phyloP scores from a whole-genome alignment of 495 filamentous ascomycete species.

The Gamarada debralockiae region DNA sequence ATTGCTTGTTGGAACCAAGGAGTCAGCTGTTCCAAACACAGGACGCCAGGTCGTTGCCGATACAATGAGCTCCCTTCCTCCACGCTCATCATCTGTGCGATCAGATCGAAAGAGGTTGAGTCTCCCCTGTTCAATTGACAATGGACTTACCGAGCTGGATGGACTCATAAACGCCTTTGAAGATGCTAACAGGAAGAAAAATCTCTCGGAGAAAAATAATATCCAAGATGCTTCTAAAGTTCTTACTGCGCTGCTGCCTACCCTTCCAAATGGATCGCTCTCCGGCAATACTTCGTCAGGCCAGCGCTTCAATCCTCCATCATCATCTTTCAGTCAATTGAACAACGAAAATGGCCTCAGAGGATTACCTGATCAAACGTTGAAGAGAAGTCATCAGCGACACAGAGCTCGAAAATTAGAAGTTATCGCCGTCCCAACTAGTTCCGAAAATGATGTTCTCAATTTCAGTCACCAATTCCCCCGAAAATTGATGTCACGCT shows the following conservation, averaged over 20 bases:
- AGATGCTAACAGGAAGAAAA: slow-evolving; percentile 3
- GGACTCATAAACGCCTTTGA: slow-evolving; percentile 19
- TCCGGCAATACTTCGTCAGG: neutral
- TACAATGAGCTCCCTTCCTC: slow-evolving; percentile 1
- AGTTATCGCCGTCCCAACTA: neutral
- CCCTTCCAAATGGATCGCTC: neutral
- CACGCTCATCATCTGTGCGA: neutral
- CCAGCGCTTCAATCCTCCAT: neutral
- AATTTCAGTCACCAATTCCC: slow-evolving; percentile 11
- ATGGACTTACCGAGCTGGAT: slow-evolving; percentile 22
- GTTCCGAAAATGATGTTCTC: neutral
- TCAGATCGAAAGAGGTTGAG: neutral
- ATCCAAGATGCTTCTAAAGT: neutral
- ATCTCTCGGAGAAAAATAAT: neutral
- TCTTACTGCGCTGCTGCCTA: neutral
- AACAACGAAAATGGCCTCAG: neutral
- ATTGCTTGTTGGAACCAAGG: neutral
- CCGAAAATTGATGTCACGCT: slow-evolving; percentile 7
- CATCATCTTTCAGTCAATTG: slow-evolving; percentile 1
- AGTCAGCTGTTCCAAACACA: neutral
- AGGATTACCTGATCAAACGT: neutral
- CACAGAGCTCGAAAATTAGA: neutral
- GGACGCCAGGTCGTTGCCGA: too few relatives aligned
- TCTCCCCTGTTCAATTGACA: slow-evolving; percentile 22
- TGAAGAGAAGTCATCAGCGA: neutral